Base-by-base conservation (phyloP, 116 monocot genomes). In the Cymodocea nodosa region DNA sequence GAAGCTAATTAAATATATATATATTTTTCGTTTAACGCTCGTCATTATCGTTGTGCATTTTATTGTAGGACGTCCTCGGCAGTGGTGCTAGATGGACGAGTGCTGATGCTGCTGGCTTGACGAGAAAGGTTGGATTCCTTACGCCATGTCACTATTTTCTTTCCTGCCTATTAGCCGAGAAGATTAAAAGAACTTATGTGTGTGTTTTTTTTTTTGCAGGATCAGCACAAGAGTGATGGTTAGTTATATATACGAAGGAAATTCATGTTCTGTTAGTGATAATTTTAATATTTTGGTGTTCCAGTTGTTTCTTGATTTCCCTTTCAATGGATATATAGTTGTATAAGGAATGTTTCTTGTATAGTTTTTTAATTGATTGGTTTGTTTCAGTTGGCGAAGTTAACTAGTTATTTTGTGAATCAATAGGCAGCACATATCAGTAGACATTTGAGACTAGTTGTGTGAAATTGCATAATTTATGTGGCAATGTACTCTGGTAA, bases 181-280 rank as follows among this genome's bases (percentile, higher is more conserved):
- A 60, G 15, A 37, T 12, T 14, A 12, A 25, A 13, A 25, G 25
- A 59, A 13, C 14, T 59, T 59, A 5, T 37, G 11, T 37, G 36
- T 37, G 36, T 37, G 16, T 8, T 61, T 61, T 12, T 62, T 15
- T 14, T 62, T 62, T 37, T 62, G 35, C 62, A 62, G 62, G 39
- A 62, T 4, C 19, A 37, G 5, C 62, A 18, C 25, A 37, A 18
- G 10, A 37, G n/a, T 36, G 61, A 61, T 36, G 62, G 62, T 62
- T 37, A 62, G 37, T 57, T 57, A 23, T 57, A 14, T 24, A 13
- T 53, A 13, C 16, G 15, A 53, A 17, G 18, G 18, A 22, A 4
- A 4, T 22, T 12, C 24, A 24, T 23, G 6, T 57, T 22, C 23
- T 23, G 13, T 4, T 57, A 23, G 20, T 57, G 20, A 23, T 24